phyloP scores from a whole-genome alignment of 768 basidiomycete genomes.

The Leccinum longicurvipes region DNA sequence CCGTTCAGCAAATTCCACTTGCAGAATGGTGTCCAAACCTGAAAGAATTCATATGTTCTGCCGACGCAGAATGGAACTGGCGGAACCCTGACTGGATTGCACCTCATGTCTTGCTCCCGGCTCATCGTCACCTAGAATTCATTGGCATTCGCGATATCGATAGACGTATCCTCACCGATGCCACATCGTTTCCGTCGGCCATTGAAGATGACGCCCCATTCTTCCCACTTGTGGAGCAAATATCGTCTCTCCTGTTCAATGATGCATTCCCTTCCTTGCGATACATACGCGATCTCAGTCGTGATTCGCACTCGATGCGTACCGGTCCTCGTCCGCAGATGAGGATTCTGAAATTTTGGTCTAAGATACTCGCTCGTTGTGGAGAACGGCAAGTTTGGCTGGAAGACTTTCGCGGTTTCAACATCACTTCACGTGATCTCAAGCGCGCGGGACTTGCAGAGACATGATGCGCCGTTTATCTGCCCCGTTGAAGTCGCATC shows the following conservation, averaged over 20 bases:
- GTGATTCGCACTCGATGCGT: conserved; percentile 54
- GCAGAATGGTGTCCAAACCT: conserved; percentile 71
- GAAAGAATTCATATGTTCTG: conserved; percentile 66
- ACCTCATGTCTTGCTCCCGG: conserved; percentile 65
- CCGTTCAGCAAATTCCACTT: conserved; percentile 42
- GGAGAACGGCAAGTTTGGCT: conserved; percentile 55
- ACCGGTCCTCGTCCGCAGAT: conserved; percentile 28
- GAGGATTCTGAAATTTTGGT: conserved; percentile 48
- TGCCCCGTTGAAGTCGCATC: background rate
- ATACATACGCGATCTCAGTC: conserved; percentile 65
- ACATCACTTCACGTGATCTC: conserved; percentile 47
- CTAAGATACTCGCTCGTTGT: conserved; percentile 47
- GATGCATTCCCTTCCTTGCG: conserved; percentile 61
- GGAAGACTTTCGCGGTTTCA: conserved; percentile 61
- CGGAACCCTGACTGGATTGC: conserved; percentile 77
- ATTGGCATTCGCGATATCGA: conserved; percentile 75
- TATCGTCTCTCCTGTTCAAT: conserved; percentile 52
- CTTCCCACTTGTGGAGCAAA: conserved; percentile 64
- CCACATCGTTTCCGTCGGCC: conserved; percentile 29
- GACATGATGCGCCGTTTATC: conserved; percentile 2
- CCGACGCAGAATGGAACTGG: conserved; percentile 83
- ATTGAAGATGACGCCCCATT: conserved; percentile 47
- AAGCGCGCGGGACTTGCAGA: conserved; percentile 33
- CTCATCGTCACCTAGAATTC: conserved; percentile 57
- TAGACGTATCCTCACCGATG: conserved; percentile 51